Evolutionary conservation across 805 yeast species (phyloP), one percentile per base, ranked within the genome.

Genomic region (Zygoascus tannicola): DNA sequence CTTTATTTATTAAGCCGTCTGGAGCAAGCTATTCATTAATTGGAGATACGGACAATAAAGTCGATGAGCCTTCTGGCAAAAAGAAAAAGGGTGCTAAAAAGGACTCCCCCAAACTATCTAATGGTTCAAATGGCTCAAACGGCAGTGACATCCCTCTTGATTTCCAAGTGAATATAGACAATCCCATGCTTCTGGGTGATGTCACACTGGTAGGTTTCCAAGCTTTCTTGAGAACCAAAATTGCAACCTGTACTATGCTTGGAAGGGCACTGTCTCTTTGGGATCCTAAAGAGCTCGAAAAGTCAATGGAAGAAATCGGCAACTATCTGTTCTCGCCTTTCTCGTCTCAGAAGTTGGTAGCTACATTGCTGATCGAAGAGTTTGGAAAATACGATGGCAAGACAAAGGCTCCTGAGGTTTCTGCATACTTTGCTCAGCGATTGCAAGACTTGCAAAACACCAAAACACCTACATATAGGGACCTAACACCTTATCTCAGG

Each of bases 101-200:
- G n/a, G 40, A 33, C 18, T 12, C 5, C 7, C 22, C 19, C 8
- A 22, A 33, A 5, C 23, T 23, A 3, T 2, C 28, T 3, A 18
- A 32, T 7, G 26, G 35, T 19, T 39, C 44, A 4, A 18, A 7
- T 43, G 32, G 12, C 8, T 32, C 38, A 5, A 4, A 22, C 4
- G 32, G 36, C 8, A 33, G 47, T 14, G 34, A 42, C 23, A 54
- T 54, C 21, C 50, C 54, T 16, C 39, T 51, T 14, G 47, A 49
- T 19, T 43, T 48, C 23, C 63, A 54, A 46, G 81, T 86, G 41
- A 87, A 90, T 58, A 88, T 92, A 47, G 99, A 92, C 64, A 83
- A 94, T 2, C 96, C 97, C 3, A 81, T 92, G 61, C 76, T 83
- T 46, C 75, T 78, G 37, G 98, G 98, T 56, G 99, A 92, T 63